Base-by-base conservation (phyloP, 306 rosid genomes). In the Rosa persica region DNA sequence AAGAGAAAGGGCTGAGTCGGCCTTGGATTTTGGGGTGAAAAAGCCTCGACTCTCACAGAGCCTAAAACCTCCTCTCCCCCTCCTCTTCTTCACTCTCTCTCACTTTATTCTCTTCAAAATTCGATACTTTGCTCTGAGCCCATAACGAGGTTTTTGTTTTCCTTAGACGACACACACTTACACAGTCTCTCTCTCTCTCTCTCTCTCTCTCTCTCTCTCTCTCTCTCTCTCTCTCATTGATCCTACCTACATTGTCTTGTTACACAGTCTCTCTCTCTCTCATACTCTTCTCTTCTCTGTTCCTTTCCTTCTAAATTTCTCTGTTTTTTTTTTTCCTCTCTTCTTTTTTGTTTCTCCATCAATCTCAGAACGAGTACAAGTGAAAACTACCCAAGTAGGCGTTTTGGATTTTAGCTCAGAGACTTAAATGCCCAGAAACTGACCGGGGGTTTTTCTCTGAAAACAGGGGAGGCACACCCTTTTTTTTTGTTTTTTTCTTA, bases 101-200 rank as follows among this genome's bases (percentile, higher is more conserved):
- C 90, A 78, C 96, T 92, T 92, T 90, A 88, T 88, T 90, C 87
- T 82, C 88, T 84, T 86, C 92, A 88, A 92, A 65, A 83, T 89
- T 88, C 86, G 74, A 83, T 83, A 81, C 90, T 86, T 91, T 83
- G 77, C 91, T 83, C 92, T 85, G 82, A 85, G 81, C 81, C 86
- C 89, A 68, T 67, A 87, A 91, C 86, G 83, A 85, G 95, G 91
- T 87, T 87, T 88, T 85, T 84, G 83, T 62, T 30, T 30, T 34
- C 36, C 85, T 71, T 72, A 43, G 49, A 83, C 48, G 61, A 64
- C 19, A 48, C 42, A 49, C 27, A 16, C 75, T 25, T 15, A 46
- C 25, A 44, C 52, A 22, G 2, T 9, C 74, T 16, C 38, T 27
- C 44, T 48, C 76, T 3, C 61, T 0, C 65, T 6, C 44, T 15